These are phyloP conservation scores for Leccinum obscurum DNA, from an alignment of 768 basidiomycete species.

Conservation along the genomic window DNA sequence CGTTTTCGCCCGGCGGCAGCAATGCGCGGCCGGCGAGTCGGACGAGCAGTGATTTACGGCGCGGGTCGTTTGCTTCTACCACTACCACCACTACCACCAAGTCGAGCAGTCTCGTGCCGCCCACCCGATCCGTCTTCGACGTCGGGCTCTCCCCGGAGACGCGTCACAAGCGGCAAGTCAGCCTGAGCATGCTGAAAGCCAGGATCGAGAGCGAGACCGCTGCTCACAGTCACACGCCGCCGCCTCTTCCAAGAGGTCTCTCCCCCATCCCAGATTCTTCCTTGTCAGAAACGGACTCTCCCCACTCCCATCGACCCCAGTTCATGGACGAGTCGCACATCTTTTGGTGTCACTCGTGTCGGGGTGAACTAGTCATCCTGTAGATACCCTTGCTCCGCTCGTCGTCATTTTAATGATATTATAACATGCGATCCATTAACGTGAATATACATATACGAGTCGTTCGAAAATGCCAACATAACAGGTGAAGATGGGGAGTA, in stretches of 20 bases:
- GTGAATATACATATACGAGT: constrained; percentile 17
- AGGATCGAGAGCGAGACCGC: constrained; percentile 82
- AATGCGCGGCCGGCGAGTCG: constrained; percentile 44
- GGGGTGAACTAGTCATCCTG: constrained; percentile 78
- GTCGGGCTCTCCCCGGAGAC: constrained; percentile 72
- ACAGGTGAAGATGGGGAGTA: neutral
- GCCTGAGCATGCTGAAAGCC: constrained; percentile 87
- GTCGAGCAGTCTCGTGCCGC: constrained; percentile 36
- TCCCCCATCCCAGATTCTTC: constrained; percentile 48
- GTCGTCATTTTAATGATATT: constrained; percentile 5
- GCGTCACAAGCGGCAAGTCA: constrained; percentile 78
- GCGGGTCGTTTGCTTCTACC: constrained; percentile 33
- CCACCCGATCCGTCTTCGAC: constrained; percentile 63
- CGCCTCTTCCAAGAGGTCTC: constrained; percentile 48
- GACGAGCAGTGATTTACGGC: constrained; percentile 40
- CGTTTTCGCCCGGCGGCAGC: constrained; percentile 42
- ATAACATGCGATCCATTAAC: constrained; percentile 22
- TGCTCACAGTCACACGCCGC: constrained; percentile 43
- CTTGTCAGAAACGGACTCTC: constrained; percentile 17
- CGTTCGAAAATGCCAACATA: constrained; percentile 6
- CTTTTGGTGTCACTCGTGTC: constrained; percentile 86
- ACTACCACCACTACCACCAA: too few species aligned
- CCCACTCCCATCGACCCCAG: constrained; percentile 50
- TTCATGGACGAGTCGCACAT: constrained; percentile 88
- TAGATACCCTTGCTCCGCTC: constrained; percentile 18